Percentiles rank a stretch among this genome's conserved stretches.
phyloP scores from a whole-genome alignment of 148 eudicot species.

The Fagopyrum homotropicum region DNA sequence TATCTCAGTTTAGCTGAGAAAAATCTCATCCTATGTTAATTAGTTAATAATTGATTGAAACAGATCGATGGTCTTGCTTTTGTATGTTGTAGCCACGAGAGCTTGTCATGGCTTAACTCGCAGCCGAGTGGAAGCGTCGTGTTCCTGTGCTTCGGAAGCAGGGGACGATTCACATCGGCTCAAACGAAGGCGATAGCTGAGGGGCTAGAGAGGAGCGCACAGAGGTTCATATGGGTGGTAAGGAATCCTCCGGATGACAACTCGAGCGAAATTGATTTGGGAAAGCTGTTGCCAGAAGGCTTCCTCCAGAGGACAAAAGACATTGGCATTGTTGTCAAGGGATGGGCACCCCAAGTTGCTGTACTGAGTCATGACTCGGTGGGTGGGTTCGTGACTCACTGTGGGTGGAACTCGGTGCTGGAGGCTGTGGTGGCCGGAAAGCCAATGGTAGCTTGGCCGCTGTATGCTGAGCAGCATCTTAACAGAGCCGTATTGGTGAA shows the following conservation, averaged over 20 bases:
- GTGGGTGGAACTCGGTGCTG: slow-evolving; percentile 33
- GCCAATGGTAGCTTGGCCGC: slow-evolving; percentile 33
- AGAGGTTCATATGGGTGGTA: slow-evolving; percentile 25
- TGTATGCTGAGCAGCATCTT: slow-evolving; percentile 26
- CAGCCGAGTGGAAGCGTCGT: slow-evolving; percentile 33
- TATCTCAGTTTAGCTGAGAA: not conserved
- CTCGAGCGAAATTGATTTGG: not conserved
- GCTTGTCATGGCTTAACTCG: slow-evolving; percentile 33
- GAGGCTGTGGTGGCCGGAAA: slow-evolving; percentile 23
- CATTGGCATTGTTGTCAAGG: slow-evolving; percentile 19
- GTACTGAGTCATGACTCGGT: slow-evolving; percentile 23
- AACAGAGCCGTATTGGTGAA: slow-evolving; percentile 21
- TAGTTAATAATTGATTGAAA: no score
- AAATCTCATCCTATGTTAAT: no score
- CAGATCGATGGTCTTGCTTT: not conserved
- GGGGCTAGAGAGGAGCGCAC: slow-evolving; percentile 27
- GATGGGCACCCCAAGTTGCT: slow-evolving; percentile 26
- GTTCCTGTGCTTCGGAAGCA: slow-evolving; percentile 34
- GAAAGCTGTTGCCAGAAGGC: slow-evolving; percentile 13
- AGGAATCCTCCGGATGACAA: slow-evolving; percentile 6
- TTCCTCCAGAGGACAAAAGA: slow-evolving; percentile 19
- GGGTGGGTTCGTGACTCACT: slow-evolving; percentile 28
- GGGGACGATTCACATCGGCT: slow-evolving; percentile 17
- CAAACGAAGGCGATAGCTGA: slow-evolving; percentile 33
- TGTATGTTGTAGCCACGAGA: slow-evolving; percentile 12